Conservation (phyloP, 345 rosid genomes). For the Salix brachista region DNA sequence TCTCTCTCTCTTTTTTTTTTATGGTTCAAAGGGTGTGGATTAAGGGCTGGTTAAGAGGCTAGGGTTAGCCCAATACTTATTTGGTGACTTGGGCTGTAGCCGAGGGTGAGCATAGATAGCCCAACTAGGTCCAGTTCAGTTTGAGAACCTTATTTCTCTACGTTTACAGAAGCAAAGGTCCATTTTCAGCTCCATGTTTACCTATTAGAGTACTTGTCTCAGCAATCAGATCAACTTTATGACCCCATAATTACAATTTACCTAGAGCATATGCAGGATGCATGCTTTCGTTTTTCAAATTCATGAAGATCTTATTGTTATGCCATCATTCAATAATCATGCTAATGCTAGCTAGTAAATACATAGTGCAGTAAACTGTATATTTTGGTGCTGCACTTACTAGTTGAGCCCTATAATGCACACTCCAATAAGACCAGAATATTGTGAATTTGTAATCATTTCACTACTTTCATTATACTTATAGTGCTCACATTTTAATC, state of each 20-base stretch:
- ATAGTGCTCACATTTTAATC: background rate
- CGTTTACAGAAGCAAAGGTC: background rate
- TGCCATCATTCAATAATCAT: conserved; percentile 14
- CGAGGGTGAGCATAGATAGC: background rate
- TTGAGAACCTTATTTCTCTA: background rate
- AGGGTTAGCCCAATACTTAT: background rate
- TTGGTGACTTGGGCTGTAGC: background rate
- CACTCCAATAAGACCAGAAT: conserved; percentile 8
- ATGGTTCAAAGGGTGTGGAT: background rate
- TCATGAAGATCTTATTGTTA: background rate
- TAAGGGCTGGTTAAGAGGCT: background rate
- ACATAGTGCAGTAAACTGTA: background rate
- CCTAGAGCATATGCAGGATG: background rate
- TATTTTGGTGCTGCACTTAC: background rate
- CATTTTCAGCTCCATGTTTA: background rate
- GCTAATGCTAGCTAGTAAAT: background rate
- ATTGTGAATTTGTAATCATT: conserved; percentile 6
- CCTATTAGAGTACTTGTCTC: background rate
- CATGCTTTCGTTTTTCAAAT: background rate
- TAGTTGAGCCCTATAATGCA: conserved; percentile 20
- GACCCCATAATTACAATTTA: background rate
- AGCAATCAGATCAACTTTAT: background rate
- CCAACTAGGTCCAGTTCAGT: background rate
- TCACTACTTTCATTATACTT: conserved; percentile 12
- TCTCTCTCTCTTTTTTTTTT: no score